phyloP scores from a whole-genome alignment of 1,284 basidiomycete species.

The Heterobasidion occidentale region DNA sequence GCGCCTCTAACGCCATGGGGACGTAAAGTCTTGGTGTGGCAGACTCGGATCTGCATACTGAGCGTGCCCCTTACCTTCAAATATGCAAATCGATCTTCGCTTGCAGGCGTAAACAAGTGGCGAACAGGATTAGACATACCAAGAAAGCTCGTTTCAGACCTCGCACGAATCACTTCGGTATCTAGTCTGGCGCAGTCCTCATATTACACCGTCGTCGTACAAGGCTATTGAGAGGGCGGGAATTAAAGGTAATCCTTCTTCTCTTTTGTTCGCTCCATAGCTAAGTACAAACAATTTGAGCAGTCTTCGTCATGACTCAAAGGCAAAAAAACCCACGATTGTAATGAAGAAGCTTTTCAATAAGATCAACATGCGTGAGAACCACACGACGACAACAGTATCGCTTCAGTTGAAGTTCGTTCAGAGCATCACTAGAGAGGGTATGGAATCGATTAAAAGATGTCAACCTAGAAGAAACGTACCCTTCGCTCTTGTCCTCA shows the following conservation, averaged over 20 bases:
- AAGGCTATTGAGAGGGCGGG: neutral
- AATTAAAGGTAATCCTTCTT: neutral
- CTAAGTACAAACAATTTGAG: neutral
- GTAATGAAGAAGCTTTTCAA: slow-evolving; percentile 93
- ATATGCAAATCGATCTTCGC: too few relatives aligned
- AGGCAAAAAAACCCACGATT: slow-evolving; percentile 56
- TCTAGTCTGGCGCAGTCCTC: too few relatives aligned
- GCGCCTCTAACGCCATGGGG: too few relatives aligned
- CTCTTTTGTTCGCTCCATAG: slow-evolving; percentile 1
- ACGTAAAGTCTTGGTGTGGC: too few relatives aligned
- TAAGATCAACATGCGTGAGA: slow-evolving; percentile 93
- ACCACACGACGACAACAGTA: slow-evolving; percentile 99
- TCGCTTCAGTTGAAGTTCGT: slow-evolving; percentile 84
- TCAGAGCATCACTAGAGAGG: slow-evolving; percentile 74
- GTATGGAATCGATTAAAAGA: too few relatives aligned
- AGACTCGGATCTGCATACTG: too few relatives aligned
- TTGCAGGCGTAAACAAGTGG: too few relatives aligned
- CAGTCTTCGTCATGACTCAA: neutral
- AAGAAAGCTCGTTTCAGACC: too few relatives aligned
- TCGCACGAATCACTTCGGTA: too few relatives aligned
- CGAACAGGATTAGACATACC: too few relatives aligned
- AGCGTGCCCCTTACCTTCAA: too few relatives aligned
- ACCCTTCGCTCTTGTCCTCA: slow-evolving; percentile 83
- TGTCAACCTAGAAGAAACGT: slow-evolving; percentile 19
- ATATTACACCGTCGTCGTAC: neutral